Evolutionary conservation across 441 rosid species (phyloP).

Genomic region (Theobroma grandiflorum): DNA sequence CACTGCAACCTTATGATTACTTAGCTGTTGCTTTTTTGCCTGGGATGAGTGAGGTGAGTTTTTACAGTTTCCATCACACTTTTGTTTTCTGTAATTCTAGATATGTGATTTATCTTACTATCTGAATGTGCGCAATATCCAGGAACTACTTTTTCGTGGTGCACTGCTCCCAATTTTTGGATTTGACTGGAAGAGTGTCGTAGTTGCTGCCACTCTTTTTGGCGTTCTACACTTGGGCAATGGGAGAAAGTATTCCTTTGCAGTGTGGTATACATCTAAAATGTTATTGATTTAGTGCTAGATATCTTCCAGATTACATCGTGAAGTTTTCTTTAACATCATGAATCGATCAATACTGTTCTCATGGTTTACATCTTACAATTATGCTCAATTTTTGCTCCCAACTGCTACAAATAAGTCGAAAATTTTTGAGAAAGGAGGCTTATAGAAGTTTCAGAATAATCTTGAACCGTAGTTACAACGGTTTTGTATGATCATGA

Average conservation of each 20-base stretch:
- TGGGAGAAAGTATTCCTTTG: slow-evolving; percentile 88
- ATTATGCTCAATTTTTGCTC: not conserved
- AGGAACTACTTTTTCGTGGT: slow-evolving; percentile 91
- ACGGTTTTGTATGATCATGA: not conserved
- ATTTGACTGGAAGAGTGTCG: slow-evolving; percentile 66
- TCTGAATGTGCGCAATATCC: slow-evolving; percentile 19
- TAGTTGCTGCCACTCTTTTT: slow-evolving; percentile 63
- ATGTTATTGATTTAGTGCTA: slow-evolving; percentile 2
- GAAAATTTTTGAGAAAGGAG: not conserved
- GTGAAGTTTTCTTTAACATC: not conserved
- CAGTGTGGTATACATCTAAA: slow-evolving; percentile 63
- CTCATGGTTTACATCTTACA: not conserved
- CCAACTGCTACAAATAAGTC: not conserved
- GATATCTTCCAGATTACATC: not conserved
- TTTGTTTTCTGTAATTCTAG: not conserved
- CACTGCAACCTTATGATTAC: slow-evolving; percentile 84
- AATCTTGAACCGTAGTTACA: not conserved
- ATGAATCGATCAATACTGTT: not conserved
- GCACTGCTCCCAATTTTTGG: slow-evolving; percentile 77
- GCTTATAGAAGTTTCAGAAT: not conserved
- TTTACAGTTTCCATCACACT: not conserved
- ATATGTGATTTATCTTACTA: not conserved
- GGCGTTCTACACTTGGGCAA: slow-evolving; percentile 84
- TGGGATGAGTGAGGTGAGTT: slow-evolving; percentile 85
- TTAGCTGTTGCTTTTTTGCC: slow-evolving; percentile 78